A percentile compares a stretch with the other conserved stretches of the same genome.
Evolutionary conservation across 441 rosid genomes (phyloP).

Genomic region (Rhodomyrtus psidioides): DNA sequence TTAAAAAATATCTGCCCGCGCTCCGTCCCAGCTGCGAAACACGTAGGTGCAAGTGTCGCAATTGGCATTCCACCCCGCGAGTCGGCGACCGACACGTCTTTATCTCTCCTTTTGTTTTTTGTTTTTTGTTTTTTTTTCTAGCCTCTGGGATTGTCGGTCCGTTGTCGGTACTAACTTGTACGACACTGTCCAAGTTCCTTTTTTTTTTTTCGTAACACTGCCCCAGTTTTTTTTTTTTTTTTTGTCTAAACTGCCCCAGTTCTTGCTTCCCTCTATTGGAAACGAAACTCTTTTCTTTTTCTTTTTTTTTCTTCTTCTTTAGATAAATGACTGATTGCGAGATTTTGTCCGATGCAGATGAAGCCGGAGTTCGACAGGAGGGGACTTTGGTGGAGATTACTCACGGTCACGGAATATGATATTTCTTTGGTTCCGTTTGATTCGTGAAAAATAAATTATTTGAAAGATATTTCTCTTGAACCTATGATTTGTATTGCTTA

Average conservation of each 20-base stretch:
- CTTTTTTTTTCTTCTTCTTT: neutral
- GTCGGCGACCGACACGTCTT: neutral
- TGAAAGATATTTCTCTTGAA: no score
- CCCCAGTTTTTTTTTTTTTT: no score
- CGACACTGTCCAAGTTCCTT: neutral
- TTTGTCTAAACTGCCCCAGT: neutral
- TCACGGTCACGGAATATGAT: neutral
- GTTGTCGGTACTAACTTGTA: neutral
- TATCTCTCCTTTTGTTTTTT: neutral
- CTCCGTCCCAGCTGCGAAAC: neutral
- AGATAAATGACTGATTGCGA: neutral
- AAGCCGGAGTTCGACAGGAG: neutral
- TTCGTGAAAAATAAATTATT: no score
- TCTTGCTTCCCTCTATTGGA: neutral
- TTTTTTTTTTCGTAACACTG: no score
- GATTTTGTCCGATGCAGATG: neutral
- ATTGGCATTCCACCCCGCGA: neutral
- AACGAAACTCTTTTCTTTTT: neutral
- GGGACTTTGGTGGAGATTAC: neutral
- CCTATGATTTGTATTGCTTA: accelerated
- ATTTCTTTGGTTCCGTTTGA: neutral
- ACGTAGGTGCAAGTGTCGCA: neutral
- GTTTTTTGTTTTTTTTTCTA: no score
- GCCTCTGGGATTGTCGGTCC: no score
- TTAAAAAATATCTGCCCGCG: neutral